Evolutionary conservation across 169 alveolate species (phyloP).

Genomic region (Cryptosporidium baileyi): DNA sequence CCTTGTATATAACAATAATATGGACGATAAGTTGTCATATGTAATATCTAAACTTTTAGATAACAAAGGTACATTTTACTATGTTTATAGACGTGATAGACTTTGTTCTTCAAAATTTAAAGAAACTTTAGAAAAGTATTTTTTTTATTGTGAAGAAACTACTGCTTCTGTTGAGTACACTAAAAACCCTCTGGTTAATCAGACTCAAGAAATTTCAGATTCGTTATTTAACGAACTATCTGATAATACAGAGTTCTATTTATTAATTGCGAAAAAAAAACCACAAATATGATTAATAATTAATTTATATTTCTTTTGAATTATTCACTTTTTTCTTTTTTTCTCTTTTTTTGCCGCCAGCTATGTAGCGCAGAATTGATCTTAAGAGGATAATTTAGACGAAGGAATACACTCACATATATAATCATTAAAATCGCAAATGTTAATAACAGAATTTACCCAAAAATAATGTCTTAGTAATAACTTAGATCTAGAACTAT

Average conservation of each 20-base stretch:
- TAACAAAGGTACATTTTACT: not conserved
- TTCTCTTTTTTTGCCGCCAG: too few species aligned
- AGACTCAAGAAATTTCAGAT: conserved; percentile 14
- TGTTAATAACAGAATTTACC: too few species aligned
- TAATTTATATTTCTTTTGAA: too few species aligned
- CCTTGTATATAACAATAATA: conserved; percentile 16
- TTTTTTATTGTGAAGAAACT: conserved; percentile 12
- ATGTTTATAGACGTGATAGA: conserved; percentile 56
- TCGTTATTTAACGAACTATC: conserved; percentile 29
- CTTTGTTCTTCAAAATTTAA: conserved; percentile 23
- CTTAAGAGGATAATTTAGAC: not conserved
- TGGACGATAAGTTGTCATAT: conserved; percentile 15
- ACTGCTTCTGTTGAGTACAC: conserved; percentile 29
- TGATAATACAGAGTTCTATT: conserved; percentile 16
- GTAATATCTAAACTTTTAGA: conserved; percentile 11
- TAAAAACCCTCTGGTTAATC: conserved; percentile 18
- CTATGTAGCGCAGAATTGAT: too few species aligned
- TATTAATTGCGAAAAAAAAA: conserved; percentile 22
- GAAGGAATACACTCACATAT: too few species aligned
- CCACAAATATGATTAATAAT: too few species aligned
- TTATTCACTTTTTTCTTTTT: too few species aligned
- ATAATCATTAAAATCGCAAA: too few species aligned
- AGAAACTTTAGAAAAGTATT: not conserved
- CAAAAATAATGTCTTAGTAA: too few species aligned
- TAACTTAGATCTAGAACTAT: too few species aligned